phyloP scores from a whole-genome alignment of 306 rosid species.

The Cyamopsis tetragonoloba region DNA sequence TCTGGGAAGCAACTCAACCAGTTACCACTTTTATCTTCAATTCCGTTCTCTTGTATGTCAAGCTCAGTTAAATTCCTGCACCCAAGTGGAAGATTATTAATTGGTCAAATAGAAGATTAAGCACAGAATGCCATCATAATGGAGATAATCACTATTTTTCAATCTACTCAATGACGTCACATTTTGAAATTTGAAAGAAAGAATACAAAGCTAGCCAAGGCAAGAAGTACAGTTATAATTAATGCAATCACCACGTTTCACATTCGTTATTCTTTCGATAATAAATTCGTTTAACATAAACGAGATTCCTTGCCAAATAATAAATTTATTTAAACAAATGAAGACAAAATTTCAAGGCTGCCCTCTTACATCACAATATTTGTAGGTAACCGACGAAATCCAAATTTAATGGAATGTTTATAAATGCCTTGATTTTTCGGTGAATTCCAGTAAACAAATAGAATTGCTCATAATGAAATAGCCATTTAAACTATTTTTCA shows the following conservation, averaged over 20 bases:
- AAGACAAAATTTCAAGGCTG: background rate
- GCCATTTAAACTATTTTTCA: conserved; percentile 7
- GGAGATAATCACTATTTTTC: background rate
- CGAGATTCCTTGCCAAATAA: conserved; percentile 1
- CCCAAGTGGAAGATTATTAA: conserved; percentile 22
- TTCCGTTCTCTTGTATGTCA: conserved; percentile 75
- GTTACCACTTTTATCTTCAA: conserved; percentile 60
- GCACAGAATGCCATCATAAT: conserved; percentile 8
- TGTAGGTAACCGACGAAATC: background rate
- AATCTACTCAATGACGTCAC: background rate
- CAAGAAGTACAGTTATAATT: background rate
- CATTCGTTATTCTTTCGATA: background rate
- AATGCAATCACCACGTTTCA: background rate
- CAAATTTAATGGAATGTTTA: conserved; percentile 12
- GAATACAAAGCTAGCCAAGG: background rate
- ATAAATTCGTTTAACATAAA: background rate
- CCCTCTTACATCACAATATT: background rate
- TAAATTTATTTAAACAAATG: background rate
- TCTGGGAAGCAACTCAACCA: conserved; percentile 90
- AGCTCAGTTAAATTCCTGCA: conserved; percentile 75
- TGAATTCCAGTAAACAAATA: conserved; percentile 16
- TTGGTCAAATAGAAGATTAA: conserved; percentile 13
- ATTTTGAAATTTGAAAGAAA: background rate
- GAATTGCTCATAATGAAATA: conserved; percentile 22
- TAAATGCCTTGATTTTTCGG: background rate